Evolutionary conservation across 2,329 filamentous ascomycete species (phyloP).

Genomic region (Colletotrichum lini): DNA sequence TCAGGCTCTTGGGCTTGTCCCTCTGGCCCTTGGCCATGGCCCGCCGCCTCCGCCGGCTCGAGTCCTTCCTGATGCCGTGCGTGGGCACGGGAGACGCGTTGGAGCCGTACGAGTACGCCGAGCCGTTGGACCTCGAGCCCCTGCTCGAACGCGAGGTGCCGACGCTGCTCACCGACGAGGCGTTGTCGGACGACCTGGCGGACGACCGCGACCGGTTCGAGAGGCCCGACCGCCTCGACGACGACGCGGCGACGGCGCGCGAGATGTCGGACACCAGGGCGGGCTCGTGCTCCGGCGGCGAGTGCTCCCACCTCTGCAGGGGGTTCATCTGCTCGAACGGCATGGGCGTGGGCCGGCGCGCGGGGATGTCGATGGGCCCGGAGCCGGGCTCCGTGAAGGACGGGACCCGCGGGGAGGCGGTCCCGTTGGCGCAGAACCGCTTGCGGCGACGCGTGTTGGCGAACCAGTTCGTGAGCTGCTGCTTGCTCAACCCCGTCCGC

Average conservation of each 20-base stretch:
- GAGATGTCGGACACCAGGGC: conserved; percentile 45
- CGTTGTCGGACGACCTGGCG: conserved; percentile 46
- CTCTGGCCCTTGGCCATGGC: conserved; percentile 5
- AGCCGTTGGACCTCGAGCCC: conserved; percentile 41
- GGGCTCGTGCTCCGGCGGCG: conserved; percentile 46
- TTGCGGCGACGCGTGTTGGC: conserved; percentile 77
- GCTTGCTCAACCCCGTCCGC: conserved; percentile 72
- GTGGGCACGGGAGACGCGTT: conserved; percentile 40
- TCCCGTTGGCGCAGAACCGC: conserved; percentile 67
- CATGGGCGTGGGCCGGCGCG: conserved; percentile 56
- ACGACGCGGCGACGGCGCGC: conserved; percentile 42
- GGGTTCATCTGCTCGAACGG: conserved; percentile 41
- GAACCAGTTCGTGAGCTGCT: conserved; percentile 80
- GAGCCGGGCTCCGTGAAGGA: conserved; percentile 49
- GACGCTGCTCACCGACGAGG: conserved; percentile 34
- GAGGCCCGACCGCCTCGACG: background rate
- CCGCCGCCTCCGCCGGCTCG: conserved; percentile 22
- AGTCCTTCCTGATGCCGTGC: background rate
- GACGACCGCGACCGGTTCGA: conserved; percentile 40
- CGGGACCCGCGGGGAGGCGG: conserved; percentile 66
- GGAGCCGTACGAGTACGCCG: conserved; percentile 51
- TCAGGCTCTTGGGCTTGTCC: conserved; percentile 7
- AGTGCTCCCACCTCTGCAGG: conserved; percentile 43
- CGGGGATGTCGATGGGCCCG: conserved; percentile 70
- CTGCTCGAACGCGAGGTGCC: conserved; percentile 37